These are phyloP conservation scores for Phytophthora boehmeriae DNA, from an alignment of 352 stramenopile species.

Conservation along the genomic window DNA sequence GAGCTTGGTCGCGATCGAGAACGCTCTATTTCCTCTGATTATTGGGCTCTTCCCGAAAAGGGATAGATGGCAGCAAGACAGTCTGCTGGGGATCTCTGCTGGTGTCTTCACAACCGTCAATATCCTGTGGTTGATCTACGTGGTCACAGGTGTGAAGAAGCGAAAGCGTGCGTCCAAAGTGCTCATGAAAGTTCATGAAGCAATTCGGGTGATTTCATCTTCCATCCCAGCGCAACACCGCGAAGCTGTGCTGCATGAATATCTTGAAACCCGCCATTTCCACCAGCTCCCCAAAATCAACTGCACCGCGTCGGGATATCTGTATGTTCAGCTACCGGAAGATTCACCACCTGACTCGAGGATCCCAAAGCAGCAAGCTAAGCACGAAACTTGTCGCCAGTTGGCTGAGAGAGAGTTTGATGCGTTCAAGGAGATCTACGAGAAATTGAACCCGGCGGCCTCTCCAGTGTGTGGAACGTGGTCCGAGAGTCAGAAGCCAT, in stretches of 20 bases:
- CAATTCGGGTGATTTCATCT: slow-evolving; percentile 37
- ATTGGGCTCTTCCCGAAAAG: slow-evolving; percentile 20
- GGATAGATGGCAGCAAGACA: slow-evolving; percentile 36
- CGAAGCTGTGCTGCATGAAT: slow-evolving; percentile 32
- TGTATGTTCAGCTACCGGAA: slow-evolving; percentile 37
- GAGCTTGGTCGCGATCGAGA: slow-evolving; percentile 58
- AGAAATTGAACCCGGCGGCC: slow-evolving; percentile 23
- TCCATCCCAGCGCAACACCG: slow-evolving; percentile 36
- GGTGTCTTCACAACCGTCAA: slow-evolving; percentile 50
- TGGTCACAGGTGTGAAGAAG: slow-evolving; percentile 34
- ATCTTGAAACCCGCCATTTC: slow-evolving; percentile 22
- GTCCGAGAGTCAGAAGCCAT: slow-evolving; percentile 12
- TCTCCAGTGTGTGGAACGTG: slow-evolving; percentile 12
- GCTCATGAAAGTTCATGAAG: slow-evolving; percentile 46
- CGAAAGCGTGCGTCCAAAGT: slow-evolving; percentile 24
- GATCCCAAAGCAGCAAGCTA: slow-evolving; percentile 8
- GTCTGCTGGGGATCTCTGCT: slow-evolving; percentile 41
- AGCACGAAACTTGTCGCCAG: slow-evolving; percentile 15
- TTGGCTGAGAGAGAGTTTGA: slow-evolving; percentile 29
- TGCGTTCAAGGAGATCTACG: slow-evolving; percentile 30
- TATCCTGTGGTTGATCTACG: slow-evolving; percentile 35
- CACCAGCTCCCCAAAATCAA: slow-evolving; percentile 22
- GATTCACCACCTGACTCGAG: slow-evolving; percentile 25
- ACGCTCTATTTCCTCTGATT: slow-evolving; percentile 51
- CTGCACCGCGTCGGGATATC: slow-evolving; percentile 32